Conservation (phyloP, 441 rosid genomes). For the Pelargonium cotyledonis region DNA sequence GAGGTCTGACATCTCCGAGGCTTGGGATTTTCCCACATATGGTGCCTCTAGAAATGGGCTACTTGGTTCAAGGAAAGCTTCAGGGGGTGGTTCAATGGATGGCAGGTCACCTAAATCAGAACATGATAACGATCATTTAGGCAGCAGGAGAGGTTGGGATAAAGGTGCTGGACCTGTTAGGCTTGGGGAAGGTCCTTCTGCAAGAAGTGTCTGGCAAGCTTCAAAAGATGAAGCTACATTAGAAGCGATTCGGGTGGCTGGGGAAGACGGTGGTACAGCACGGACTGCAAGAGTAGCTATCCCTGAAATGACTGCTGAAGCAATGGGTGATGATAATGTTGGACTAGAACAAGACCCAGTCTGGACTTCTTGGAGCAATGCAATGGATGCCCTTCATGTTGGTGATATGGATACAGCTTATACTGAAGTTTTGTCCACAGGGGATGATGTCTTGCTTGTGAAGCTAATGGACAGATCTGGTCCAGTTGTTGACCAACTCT, state of each 20-base stretch:
- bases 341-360: slow-evolving; percentile 68
- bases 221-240: slow-evolving; percentile 98
- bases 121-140: slow-evolving; percentile 59
- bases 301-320: slow-evolving; percentile 81
- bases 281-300: slow-evolving; percentile 54
- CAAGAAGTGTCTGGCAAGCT: slow-evolving; percentile 99
- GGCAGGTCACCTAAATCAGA: slow-evolving; percentile 68
- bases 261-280: slow-evolving; percentile 65
- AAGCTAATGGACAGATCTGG: slow-evolving; percentile 96
- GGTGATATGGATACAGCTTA: slow-evolving; percentile 90
- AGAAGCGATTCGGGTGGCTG: slow-evolving; percentile 96
- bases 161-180: slow-evolving; percentile 66
- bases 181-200: slow-evolving; percentile 97
- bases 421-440: slow-evolving; percentile 65
- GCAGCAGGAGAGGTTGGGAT: slow-evolving; percentile 80
- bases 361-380: slow-evolving; percentile 88
- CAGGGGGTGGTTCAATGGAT: slow-evolving; percentile 42
- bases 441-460: slow-evolving; percentile 84
- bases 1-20: slow-evolving; percentile 69
- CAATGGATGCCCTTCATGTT: slow-evolving; percentile 83
- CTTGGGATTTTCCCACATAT: slow-evolving; percentile 62
- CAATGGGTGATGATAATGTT: slow-evolving; percentile 65
- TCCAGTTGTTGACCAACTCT: slow-evolving; percentile 77
- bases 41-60: slow-evolving; percentile 71
- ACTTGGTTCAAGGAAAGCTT: slow-evolving; percentile 53